Conservation (phyloP, 257 asterid species). For the Solanum dulcamara region DNA sequence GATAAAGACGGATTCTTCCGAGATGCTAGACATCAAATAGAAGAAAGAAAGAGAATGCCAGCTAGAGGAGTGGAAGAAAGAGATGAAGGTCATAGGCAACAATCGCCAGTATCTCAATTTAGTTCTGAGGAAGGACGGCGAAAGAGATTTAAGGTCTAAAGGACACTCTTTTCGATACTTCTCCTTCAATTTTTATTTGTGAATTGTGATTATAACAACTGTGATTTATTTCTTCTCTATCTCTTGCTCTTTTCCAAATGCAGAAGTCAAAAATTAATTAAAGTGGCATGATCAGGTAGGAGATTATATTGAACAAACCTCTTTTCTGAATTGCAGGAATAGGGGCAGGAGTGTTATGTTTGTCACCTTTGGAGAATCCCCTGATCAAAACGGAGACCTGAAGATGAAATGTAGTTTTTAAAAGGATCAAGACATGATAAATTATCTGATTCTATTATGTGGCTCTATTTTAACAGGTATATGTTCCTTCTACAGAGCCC, state of each 20-base stretch:
- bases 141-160: conserved; percentile 63
- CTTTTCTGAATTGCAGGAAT: background rate
- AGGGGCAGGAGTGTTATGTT: background rate
- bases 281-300: background rate
- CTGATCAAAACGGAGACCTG: background rate
- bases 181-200: background rate
- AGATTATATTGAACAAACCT: background rate
- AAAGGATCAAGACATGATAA: background rate
- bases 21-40: conserved; percentile 36
- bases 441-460: background rate
- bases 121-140: conserved; percentile 55
- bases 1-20: conserved; percentile 64
- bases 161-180: background rate
- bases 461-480: background rate
- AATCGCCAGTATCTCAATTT: conserved; percentile 26
- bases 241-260: background rate
- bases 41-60: conserved; percentile 46
- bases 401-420: background rate
- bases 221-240: background rate
- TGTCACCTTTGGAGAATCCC: background rate
- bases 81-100: conserved; percentile 35
- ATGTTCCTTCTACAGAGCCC: background rate
- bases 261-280: background rate
- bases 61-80: conserved; percentile 27
- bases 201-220: background rate